A percentile compares a stretch with the other conserved stretches of the same genome.
These are phyloP conservation scores for Spiraea crenata DNA, from an alignment of 331 rosid genomes.

Conservation along the genomic window DNA sequence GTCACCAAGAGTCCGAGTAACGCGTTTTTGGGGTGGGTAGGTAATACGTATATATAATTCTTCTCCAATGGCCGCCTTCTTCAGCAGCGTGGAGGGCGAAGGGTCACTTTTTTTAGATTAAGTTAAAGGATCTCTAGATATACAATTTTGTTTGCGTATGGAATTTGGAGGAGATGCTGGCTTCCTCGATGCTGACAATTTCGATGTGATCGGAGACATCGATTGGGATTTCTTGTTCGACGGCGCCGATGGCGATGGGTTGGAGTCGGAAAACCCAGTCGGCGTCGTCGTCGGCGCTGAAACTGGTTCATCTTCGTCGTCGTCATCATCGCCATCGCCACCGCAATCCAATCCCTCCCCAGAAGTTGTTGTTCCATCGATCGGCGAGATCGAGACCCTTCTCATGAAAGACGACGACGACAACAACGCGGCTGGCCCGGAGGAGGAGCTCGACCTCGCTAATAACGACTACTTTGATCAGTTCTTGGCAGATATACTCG, in stretches of 20 bases:
- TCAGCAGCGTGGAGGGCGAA: too few species aligned
- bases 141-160: not conserved
- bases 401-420: constrained; percentile 46
- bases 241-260: not conserved
- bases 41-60: too few species aligned
- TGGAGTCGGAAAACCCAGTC: constrained; percentile 18
- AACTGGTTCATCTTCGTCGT: constrained; percentile 7
- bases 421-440: not conserved
- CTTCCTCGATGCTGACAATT: constrained; percentile 7
- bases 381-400: constrained; percentile 47
- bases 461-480: constrained; percentile 29
- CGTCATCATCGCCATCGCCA: constrained; percentile 8
- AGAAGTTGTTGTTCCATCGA: constrained; percentile 25
- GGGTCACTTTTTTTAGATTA: too few species aligned
- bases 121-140: too few species aligned
- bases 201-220: constrained; percentile 17
- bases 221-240: constrained; percentile 36
- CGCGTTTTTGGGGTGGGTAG: not conserved
- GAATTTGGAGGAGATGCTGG: constrained; percentile 17
- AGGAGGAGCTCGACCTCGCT: constrained; percentile 10
- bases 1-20: constrained; percentile 8
- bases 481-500: constrained; percentile 49
- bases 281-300: not conserved
- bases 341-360: constrained; percentile 13
- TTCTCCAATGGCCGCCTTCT: too few species aligned